phyloP scores from a whole-genome alignment of 768 basidiomycete genomes.

The Suillus decipiens region DNA sequence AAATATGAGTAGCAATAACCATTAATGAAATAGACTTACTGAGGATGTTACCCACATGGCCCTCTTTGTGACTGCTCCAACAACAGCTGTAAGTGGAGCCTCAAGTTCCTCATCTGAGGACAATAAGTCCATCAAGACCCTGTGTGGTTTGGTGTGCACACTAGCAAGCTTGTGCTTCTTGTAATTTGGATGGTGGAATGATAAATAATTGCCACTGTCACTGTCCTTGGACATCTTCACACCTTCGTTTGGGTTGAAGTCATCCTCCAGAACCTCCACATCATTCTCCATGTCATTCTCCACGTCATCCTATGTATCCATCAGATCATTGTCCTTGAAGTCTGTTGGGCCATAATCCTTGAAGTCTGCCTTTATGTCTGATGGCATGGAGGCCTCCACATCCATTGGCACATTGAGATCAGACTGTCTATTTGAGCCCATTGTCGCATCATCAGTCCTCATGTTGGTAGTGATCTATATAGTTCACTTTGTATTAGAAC shows the following conservation, averaged over 20 bases:
- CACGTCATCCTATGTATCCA: too few relatives aligned
- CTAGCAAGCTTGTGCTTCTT: not conserved
- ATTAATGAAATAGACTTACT: not conserved
- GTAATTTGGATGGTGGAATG: not conserved
- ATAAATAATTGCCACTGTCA: not conserved
- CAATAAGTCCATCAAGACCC: not conserved
- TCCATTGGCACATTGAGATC: too few relatives aligned
- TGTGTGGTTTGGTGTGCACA: not conserved
- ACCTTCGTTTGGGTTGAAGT: not conserved
- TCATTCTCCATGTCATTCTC: too few relatives aligned
- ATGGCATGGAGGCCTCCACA: not conserved
- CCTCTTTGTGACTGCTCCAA: not conserved
- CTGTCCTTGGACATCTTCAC: not conserved
- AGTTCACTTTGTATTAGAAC: not conserved
- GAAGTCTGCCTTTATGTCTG: not conserved
- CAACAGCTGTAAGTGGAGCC: not conserved
- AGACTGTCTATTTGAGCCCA: too few relatives aligned
- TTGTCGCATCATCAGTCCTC: not conserved
- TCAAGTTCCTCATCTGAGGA: not conserved
- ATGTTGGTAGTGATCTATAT: not conserved
- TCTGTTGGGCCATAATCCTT: not conserved
- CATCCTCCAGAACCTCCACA: not conserved
- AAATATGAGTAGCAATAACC: not conserved
- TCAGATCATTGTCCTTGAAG: not conserved
- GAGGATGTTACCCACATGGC: not conserved